Base-by-base conservation (phyloP, 306 rosid genomes). In the Citrullus amarus region DNA sequence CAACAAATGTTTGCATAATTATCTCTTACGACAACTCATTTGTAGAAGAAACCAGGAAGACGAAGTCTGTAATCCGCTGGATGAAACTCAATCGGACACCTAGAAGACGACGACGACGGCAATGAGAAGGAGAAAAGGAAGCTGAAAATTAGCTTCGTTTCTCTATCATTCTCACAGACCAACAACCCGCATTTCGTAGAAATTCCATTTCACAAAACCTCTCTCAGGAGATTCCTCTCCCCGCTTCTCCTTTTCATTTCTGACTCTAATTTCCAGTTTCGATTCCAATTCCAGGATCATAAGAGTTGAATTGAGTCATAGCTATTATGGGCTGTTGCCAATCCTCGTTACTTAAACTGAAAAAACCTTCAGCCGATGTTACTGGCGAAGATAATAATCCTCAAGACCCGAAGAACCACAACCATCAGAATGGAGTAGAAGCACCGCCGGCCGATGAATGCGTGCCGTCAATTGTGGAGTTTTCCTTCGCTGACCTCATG, bases 401-500 rank as follows among this genome's bases (percentile, higher is more conserved):
- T 74, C 30, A 5, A 32, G 36, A 36, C 20, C 71, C 38, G 48
- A 80, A 30, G 62, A 70, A 18, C 13, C 63, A 50, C 51, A 76
- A 68, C 41, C 75, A 22, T 51, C 86, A 13, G 76, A 85, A 87
- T 69, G 86, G 88, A 48, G 81, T 16, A 20, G 83, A 83, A 32
- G 44, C 66, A 68, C 9, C 36, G 61, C 63, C 65, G 10, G 58
- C 61, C 57, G 62, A 15, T 6, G 43, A 78, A 39, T 61, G 53
- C 3, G 86, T 67, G 65, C 84, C 43, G 36, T 83, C 83, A 41
- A 65, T 91, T 84, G 78, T 86, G 32, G 91, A 90, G 84, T 91
- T 90, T 85, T 86, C 94, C 1, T 81, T 91, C 50, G 82, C 89
- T 17, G 97, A 90, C 88, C 89, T 91, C 56, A 82, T 69, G 80